Evolutionary conservation across 1,284 basidiomycete species (phyloP).

Genomic region (Gomphus bonarii): DNA sequence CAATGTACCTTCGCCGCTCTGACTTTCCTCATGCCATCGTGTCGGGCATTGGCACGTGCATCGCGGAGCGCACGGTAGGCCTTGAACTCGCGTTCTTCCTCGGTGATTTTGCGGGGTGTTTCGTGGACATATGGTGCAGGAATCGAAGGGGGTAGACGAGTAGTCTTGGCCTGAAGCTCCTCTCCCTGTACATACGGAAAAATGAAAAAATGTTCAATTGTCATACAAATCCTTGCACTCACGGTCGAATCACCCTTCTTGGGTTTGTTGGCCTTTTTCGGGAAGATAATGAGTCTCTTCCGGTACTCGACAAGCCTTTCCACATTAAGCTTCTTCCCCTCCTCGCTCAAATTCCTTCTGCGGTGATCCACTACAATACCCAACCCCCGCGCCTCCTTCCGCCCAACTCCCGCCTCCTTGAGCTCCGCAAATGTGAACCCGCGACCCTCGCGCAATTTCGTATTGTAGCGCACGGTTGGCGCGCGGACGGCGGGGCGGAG

Average conservation of each 20-base stretch:
- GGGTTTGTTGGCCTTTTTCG: conserved; percentile 90
- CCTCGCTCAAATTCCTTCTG: conserved; percentile 94
- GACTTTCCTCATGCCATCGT: conserved; percentile 81
- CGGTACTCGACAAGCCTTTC: conserved; percentile 95
- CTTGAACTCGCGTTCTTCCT: conserved; percentile 83
- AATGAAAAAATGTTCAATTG: background rate
- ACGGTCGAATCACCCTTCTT: conserved; percentile 92
- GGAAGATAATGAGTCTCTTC: conserved; percentile 83
- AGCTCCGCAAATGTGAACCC: conserved; percentile 95
- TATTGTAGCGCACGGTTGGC: conserved; percentile 98
- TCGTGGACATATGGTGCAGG: conserved; percentile 65
- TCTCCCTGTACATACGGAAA: conserved; percentile 47
- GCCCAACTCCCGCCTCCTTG: conserved; percentile 92
- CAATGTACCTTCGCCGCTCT: conserved; percentile 66
- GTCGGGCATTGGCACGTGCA: conserved; percentile 75
- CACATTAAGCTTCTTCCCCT: conserved; percentile 93
- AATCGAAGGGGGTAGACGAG: conserved; percentile 63
- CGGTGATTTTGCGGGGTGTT: conserved; percentile 88
- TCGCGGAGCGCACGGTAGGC: conserved; percentile 87
- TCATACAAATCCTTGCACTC: conserved; percentile 23
- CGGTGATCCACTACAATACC: conserved; percentile 97
- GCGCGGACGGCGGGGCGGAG: conserved; percentile 97
- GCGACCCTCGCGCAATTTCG: conserved; percentile 93
- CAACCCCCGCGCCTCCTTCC: conserved; percentile 88
- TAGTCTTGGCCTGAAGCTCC: conserved; percentile 75